Conservation (phyloP, 176 grass and related monocot genomes). For the Alopecurus myosuroides region DNA sequence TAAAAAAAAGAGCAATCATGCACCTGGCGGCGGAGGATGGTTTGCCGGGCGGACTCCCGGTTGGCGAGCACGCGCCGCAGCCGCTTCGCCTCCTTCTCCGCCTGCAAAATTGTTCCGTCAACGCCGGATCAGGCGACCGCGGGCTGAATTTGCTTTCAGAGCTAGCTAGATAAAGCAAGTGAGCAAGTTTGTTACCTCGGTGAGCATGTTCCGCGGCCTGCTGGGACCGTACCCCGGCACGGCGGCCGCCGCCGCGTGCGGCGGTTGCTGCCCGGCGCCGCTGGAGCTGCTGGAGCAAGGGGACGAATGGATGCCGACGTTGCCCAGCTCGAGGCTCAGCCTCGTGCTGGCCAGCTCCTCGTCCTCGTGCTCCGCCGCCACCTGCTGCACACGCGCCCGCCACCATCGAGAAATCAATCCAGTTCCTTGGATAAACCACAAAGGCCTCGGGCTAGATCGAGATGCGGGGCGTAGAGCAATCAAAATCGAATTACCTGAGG, state of each 20-base stretch:
- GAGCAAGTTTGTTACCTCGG: slow-evolving; percentile 42
- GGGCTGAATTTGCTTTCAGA: neutral
- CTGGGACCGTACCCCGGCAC: slow-evolving; percentile 31
- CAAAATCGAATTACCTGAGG: neutral
- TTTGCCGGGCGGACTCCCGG: slow-evolving; percentile 85
- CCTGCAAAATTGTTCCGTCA: neutral
- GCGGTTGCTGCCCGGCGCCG: neutral
- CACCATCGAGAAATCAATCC: neutral
- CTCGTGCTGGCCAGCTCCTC: slow-evolving; percentile 34
- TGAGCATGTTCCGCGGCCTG: slow-evolving; percentile 47
- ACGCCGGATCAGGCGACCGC: too few relatives aligned
- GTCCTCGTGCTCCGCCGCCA: neutral
- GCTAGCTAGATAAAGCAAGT: neutral
- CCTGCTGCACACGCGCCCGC: neutral
- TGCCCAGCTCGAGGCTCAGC: slow-evolving; percentile 45
- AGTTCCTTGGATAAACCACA: neutral
- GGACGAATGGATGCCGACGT: slow-evolving; percentile 37
- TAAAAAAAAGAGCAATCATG: neutral
- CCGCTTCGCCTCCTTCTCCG: slow-evolving; percentile 81
- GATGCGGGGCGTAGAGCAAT: neutral
- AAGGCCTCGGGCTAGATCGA: too few relatives aligned
- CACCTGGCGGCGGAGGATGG: slow-evolving; percentile 78
- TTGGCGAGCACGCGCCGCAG: slow-evolving; percentile 74
- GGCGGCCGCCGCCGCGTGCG: neutral
- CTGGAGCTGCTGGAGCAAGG: slow-evolving; percentile 39